Evolutionary conservation across 2,329 filamentous ascomycete species (phyloP).

Genomic region (Colletotrichum incanum): DNA sequence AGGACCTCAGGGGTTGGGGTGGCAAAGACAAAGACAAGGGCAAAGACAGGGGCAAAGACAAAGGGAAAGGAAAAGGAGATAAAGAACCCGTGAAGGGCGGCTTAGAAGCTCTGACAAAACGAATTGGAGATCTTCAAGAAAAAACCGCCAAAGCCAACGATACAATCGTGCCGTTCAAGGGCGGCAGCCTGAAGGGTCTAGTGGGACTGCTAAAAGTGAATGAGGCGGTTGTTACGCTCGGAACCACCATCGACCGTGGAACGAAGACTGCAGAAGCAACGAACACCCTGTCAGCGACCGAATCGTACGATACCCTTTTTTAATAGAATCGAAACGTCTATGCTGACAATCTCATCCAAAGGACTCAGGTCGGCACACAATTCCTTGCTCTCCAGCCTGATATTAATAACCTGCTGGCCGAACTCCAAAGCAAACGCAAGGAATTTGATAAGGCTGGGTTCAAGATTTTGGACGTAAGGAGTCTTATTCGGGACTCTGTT

Average conservation of each 20-base stretch:
- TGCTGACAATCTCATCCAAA: neutral
- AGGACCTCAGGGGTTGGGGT: neutral
- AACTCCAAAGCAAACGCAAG: conserved; percentile 19
- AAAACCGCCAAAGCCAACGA: conserved; percentile 28
- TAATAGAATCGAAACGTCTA: neutral
- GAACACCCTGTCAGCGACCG: conserved; percentile 4
- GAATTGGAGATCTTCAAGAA: conserved; percentile 15
- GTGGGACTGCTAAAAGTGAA: conserved; percentile 37
- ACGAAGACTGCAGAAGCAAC: conserved; percentile 25
- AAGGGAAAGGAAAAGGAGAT: conserved; percentile 21
- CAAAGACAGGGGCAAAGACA: neutral
- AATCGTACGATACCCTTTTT: conserved; percentile 23
- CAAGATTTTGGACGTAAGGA: conserved; percentile 34
- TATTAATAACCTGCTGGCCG: conserved; percentile 22
- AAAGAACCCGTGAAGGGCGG: conserved; percentile 18
- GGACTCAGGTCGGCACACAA: conserved; percentile 5
- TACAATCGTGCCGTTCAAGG: conserved; percentile 29
- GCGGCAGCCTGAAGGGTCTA: conserved; percentile 23
- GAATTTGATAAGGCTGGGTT: conserved; percentile 42
- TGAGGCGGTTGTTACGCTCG: conserved; percentile 28
- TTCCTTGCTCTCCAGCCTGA: conserved; percentile 32
- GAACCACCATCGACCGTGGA: conserved; percentile 11
- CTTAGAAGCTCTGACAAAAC: neutral
- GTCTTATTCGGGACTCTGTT: conserved; percentile 32
- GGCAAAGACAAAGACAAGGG: conserved; percentile 3